Percentiles rank a stretch among this genome's conserved stretches.
phyloP scores from a whole-genome alignment of 139 green algal species.

The Zygnema cylindricum region DNA sequence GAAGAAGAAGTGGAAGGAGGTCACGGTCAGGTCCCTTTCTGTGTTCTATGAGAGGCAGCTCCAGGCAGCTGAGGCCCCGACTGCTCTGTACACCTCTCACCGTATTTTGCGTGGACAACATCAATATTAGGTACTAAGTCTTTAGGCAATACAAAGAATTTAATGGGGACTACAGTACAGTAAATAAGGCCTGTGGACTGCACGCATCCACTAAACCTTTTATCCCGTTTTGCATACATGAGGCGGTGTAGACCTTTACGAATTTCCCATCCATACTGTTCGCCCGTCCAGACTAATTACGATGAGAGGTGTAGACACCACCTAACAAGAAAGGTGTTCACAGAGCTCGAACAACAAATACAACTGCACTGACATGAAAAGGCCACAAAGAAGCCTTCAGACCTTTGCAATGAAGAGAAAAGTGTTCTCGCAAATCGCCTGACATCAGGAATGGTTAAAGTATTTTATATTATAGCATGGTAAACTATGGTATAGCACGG shows the following conservation, averaged over 20 bases:
- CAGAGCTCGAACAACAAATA: too few species aligned
- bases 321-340: background rate
- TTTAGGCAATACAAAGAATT: background rate
- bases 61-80: constrained; percentile 43
- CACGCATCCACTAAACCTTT: background rate
- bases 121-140: background rate
- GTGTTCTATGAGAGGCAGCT: constrained; percentile 58
- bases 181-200: background rate
- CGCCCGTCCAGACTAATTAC: too few species aligned
- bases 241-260: background rate
- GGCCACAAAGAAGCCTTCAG: too few species aligned
- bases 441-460: too few species aligned
- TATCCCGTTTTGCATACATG: background rate
- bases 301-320: too few species aligned
- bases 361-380: too few species aligned
- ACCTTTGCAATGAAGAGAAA: too few species aligned
- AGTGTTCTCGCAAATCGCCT: too few species aligned
- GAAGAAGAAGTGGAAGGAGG: background rate
- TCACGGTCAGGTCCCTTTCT: constrained; percentile 37
- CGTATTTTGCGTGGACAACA: background rate
- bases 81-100: constrained; percentile 4
- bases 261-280: background rate
- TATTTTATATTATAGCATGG: too few species aligned
- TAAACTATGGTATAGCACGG: too few species aligned
- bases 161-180: background rate